These are phyloP conservation scores for Tritrichomonas foetus DNA, from an alignment of 208 protist genomes.

Conservation along the genomic window DNA sequence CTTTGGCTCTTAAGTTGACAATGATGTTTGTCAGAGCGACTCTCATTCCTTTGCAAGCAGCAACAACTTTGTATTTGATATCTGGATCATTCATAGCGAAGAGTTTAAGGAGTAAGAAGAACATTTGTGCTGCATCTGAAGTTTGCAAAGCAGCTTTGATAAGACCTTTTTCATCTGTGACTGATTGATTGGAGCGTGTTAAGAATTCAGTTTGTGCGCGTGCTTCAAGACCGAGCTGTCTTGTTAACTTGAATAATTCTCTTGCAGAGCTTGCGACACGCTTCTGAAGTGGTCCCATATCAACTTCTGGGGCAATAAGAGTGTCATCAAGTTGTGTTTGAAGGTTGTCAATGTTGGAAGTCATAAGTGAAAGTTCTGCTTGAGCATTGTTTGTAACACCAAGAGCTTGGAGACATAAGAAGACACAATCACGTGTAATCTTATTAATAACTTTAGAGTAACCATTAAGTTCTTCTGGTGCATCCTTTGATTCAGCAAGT, in stretches of 20 bases:
- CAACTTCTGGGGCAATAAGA: no score
- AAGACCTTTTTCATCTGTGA: not conserved
- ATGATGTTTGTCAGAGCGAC: not conserved
- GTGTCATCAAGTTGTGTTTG: not conserved
- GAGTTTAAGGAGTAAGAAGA: not conserved
- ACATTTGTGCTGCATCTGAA: not conserved
- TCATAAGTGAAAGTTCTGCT: not conserved
- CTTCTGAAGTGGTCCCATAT: not conserved
- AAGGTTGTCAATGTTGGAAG: not conserved
- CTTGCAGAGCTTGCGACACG: not conserved
- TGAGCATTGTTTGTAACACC: not conserved
- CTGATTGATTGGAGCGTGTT: not conserved
- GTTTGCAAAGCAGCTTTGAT: not conserved
- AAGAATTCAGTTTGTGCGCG: not conserved
- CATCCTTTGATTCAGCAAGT: no score
- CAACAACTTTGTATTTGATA: not conserved
- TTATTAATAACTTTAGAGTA: no score
- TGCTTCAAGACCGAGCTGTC: not conserved
- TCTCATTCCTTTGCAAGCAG: not conserved
- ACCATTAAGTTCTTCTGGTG: no score
- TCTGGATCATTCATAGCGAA: not conserved
- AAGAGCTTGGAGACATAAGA: not conserved
- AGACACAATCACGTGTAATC: no score
- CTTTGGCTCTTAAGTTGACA: not conserved
- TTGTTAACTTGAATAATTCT: not conserved